A percentile compares a stretch with the other conserved stretches of the same genome.
Conservation (phyloP, 257 asterid species). For the Rauvolfia tetraphylla region DNA sequence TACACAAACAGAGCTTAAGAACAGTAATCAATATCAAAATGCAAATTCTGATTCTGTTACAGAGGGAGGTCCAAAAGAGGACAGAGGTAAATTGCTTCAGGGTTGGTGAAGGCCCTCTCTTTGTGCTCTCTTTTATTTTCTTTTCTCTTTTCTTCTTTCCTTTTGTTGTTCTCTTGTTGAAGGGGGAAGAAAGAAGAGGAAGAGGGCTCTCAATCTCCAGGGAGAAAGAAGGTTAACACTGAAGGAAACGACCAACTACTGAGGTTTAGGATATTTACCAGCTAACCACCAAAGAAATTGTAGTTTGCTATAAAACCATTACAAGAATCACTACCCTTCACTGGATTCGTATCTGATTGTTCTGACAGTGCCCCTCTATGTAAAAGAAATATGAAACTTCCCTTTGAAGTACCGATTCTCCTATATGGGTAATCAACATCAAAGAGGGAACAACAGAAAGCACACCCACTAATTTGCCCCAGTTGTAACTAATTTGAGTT, state of each 20-base stretch:
- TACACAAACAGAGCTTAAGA: background rate
- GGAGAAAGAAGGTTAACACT: background rate
- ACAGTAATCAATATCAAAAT: background rate
- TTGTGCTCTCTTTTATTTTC: too few species aligned
- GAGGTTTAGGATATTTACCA: background rate
- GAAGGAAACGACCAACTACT: background rate
- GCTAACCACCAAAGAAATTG: background rate
- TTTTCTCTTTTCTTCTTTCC: background rate
- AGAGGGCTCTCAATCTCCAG: background rate
- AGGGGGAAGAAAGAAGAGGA: background rate
- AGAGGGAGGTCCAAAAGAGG: background rate
- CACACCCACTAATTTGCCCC: background rate
- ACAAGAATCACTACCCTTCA: background rate
- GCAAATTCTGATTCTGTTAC: background rate
- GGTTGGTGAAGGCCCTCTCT: background rate
- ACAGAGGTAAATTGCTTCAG: too few species aligned
- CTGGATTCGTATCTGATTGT: background rate
- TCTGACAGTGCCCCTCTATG: background rate
- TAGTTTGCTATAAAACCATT: background rate
- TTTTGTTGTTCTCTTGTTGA: background rate
- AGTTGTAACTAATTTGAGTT: slow-evolving; percentile 1
- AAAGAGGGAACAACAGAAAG: background rate
- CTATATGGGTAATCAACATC: background rate
- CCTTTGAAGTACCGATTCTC: background rate
- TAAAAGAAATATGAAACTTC: background rate